Evolutionary conservation across 495 filamentous ascomycete species (phyloP).

Genomic region (Aspergillus campestris): DNA sequence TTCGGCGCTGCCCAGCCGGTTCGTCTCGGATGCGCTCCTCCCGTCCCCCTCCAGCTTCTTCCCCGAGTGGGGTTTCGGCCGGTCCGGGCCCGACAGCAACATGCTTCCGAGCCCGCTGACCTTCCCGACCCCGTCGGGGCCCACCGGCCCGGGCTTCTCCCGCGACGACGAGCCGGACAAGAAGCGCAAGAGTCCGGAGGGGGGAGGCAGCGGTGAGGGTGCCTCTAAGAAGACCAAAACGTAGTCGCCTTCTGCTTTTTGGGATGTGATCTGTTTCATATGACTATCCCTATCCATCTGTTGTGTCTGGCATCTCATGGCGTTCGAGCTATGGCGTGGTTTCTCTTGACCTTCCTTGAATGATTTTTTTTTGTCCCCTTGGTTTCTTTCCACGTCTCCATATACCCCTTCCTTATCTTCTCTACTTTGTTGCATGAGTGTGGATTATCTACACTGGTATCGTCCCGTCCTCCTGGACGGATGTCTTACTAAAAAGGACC

Average conservation of each 20-base stretch:
- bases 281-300: neutral
- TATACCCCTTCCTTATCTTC: conserved; percentile 1
- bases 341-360: neutral
- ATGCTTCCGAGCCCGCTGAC: conserved; percentile 86
- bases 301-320: conserved; percentile 12
- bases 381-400: neutral
- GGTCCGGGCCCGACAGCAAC: conserved; percentile 56
- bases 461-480: too few relatives aligned
- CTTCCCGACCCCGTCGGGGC: conserved; percentile 78
- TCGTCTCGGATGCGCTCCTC: conserved; percentile 74
- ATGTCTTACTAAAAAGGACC: too few relatives aligned
- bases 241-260: conserved; percentile 9
- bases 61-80: conserved; percentile 76
- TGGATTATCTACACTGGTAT: too few relatives aligned
- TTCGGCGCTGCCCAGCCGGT: conserved; percentile 91
- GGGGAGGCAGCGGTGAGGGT: conserved; percentile 28
- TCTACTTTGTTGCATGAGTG: conserved; percentile 1
- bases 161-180: conserved; percentile 47
- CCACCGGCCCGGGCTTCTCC: conserved; percentile 60
- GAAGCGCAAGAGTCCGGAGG: conserved; percentile 48
- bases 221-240: conserved; percentile 44
- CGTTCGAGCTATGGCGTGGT: conserved; percentile 8
- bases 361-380: conserved; percentile 2
- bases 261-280: neutral
- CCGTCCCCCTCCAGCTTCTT: conserved; percentile 89